Base-by-base conservation (phyloP, 2,329 filamentous ascomycete species). In the Talaromyces sp. region DNA sequence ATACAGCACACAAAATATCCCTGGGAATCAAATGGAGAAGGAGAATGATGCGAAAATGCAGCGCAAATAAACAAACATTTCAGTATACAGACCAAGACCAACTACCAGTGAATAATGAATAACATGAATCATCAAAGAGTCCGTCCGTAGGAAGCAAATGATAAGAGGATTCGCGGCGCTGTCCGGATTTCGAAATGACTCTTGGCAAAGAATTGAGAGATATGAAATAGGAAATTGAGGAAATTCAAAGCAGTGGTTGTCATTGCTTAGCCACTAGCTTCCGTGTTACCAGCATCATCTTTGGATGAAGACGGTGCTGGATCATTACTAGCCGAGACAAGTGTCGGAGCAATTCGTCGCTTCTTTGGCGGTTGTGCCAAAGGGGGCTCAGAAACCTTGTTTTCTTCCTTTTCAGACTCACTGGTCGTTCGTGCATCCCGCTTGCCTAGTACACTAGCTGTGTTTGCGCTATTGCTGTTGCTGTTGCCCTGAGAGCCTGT, bases 311-410 rank as follows among this genome's bases (percentile, higher is more conserved):
- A 54, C 9, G 24, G 24, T 8, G 57, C 27, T 19, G 54, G 14
- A 42, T 61, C 55, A 14, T 55, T 64, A 22, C 61, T 57, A 6
- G 62, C 53, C 14, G 70, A 72, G n/a, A 89, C 77, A 1, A 80
- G 78, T 1, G 86, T 90, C 3, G 87, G 88, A 3, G 87, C 87
- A 62, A 91, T 85, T 44, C 87, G 80, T 62, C 87, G 81, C 73
- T 85, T 87, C 75, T 90, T 91, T 4, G 83, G 78, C 63, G 84
- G 77, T 16, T 70, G 73, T 17, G 44, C 51, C 7, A 65, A 55
- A 6, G 82, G 78, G 14, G 81, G 80, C 42, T 57, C 60, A 8
- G 59, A 48, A 6, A 66, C 68, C 52, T 70, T 71, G 46, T 60
- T 55, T 4, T 76, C 75, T 47, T 81, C 73, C n/a, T 71, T 74